Evolutionary conservation across 176 grass and related monocot genomes (phyloP).

Genomic region (Guadua angustifolia): DNA sequence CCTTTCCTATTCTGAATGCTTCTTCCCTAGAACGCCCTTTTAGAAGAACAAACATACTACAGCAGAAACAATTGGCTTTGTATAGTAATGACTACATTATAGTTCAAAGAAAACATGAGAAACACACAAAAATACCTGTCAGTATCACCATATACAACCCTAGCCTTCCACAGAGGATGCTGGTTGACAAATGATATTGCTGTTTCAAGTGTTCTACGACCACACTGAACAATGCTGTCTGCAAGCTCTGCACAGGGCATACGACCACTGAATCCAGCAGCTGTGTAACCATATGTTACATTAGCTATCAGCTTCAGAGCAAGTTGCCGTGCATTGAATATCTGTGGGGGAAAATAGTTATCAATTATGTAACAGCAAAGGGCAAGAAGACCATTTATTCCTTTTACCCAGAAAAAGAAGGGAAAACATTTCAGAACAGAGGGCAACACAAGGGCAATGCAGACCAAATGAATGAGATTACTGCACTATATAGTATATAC

Average conservation of each 20-base stretch:
- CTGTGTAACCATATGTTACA: slow-evolving; percentile 96
- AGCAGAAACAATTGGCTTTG: slow-evolving; percentile 42
- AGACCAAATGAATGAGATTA: slow-evolving; percentile 8
- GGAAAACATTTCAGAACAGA: slow-evolving; percentile 23
- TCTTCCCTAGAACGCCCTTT: slow-evolving; percentile 84
- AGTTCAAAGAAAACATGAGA: slow-evolving; percentile 37
- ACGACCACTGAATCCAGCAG: slow-evolving; percentile 93
- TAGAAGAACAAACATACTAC: slow-evolving; percentile 91
- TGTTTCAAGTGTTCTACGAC: slow-evolving; percentile 92
- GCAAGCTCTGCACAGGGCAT: slow-evolving; percentile 98
- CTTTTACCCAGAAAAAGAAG: neutral
- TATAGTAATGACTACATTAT: slow-evolving; percentile 18
- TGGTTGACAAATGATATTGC: slow-evolving; percentile 87
- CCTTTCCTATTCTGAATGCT: slow-evolving; percentile 90
- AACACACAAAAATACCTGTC: slow-evolving; percentile 71
- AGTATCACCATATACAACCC: slow-evolving; percentile 98
- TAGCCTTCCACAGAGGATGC: slow-evolving; percentile 83
- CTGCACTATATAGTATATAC: slow-evolving; percentile 7
- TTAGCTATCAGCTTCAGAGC: slow-evolving; percentile 97
- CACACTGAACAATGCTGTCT: slow-evolving; percentile 98
- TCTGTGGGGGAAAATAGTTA: slow-evolving; percentile 55
- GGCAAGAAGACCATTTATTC: neutral
- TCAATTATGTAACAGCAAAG: slow-evolving; percentile 25
- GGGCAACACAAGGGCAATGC: neutral
- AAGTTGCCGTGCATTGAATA: slow-evolving; percentile 96